Base-by-base conservation (phyloP, 2,329 filamentous ascomycete species). In the Gnomoniopsis sp. region DNA sequence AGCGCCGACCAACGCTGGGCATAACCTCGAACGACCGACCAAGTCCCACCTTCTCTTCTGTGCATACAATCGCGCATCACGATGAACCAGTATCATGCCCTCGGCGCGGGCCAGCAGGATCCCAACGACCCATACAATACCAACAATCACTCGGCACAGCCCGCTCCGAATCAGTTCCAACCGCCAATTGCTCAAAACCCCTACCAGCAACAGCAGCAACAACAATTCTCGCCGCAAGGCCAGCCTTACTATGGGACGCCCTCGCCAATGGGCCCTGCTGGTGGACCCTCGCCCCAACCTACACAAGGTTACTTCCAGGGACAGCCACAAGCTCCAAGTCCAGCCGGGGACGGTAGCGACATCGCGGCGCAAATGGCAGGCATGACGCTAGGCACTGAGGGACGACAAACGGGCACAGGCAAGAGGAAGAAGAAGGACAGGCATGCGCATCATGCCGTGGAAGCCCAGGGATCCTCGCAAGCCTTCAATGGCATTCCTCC, bases 401-500 rank as follows among this genome's bases (percentile, higher is more conserved):
- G 79, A 49, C 77, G 79, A 38, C 71, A 83, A 51, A 77, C 77
- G 2, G 75, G 75, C 57, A 77, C 77, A 2, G 75, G 75, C 58
- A 81, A 86, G 71, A 89, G 80, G 73, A 91, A 93, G 81, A 98
- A 96, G 85, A 97, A 96, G 82, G 89, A 97, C 72, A 86, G 91
- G 60, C 93, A 98, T 75, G 93, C 93, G 63, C 90, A 96, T 73
- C 93, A 98, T 73, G 88, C 86, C 43, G 85, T 98, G 55, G 91
- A 93, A 64, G 85, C 89, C 22, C 80, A 80, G 6, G 85, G 86
- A 52, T 86, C 85, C 36, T 85, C 87, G 6, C 86, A 89, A 68
- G 77, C 85, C 12, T 90, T 89, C 75, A 88, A 88, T 70, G 88
- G 85, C 62, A 84, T 88, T 68, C 85, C 86, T 1, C 79, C 83